A percentile compares a stretch with the other conserved stretches of the same genome.
phyloP scores from a whole-genome alignment of 306 rosid genomes.

The Leucaena leucocephala region DNA sequence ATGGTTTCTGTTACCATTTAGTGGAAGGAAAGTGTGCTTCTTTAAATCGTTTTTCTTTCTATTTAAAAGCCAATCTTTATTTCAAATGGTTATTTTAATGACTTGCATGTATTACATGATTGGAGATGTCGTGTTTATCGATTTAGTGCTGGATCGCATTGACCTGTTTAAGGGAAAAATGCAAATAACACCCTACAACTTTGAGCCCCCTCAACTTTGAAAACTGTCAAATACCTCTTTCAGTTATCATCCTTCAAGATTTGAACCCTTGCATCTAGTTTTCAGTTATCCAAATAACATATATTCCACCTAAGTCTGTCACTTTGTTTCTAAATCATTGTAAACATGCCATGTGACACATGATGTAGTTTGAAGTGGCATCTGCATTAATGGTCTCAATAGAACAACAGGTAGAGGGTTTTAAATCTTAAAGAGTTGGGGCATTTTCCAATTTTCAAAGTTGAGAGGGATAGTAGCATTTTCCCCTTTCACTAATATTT shows the following conservation, averaged over 20 bases:
- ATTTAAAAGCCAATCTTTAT: conserved; percentile 13
- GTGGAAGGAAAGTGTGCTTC: neutral
- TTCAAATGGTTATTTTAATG: conserved; percentile 20
- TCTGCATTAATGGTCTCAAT: neutral
- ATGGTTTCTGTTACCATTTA: too few species aligned
- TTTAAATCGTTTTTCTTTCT: neutral
- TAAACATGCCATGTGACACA: neutral
- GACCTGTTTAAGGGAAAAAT: neutral
- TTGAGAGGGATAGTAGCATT: neutral
- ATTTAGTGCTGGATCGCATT: neutral
- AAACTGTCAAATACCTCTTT: neutral
- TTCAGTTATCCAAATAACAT: neutral
- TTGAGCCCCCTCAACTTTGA: neutral
- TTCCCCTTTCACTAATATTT: neutral
- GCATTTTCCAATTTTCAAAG: neutral
- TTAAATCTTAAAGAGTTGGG: neutral
- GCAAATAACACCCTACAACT: neutral
- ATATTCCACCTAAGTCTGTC: neutral
- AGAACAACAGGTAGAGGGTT: neutral
- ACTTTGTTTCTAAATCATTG: neutral
- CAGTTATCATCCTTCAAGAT: neutral
- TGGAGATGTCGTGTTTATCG: conserved; percentile 23
- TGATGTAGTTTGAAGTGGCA: neutral
- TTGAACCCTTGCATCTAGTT: neutral
- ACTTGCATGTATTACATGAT: neutral